These are phyloP conservation scores for Uncinocarpus reesii DNA, from an alignment of 2,329 filamentous ascomycete genomes.

Conservation along the genomic window DNA sequence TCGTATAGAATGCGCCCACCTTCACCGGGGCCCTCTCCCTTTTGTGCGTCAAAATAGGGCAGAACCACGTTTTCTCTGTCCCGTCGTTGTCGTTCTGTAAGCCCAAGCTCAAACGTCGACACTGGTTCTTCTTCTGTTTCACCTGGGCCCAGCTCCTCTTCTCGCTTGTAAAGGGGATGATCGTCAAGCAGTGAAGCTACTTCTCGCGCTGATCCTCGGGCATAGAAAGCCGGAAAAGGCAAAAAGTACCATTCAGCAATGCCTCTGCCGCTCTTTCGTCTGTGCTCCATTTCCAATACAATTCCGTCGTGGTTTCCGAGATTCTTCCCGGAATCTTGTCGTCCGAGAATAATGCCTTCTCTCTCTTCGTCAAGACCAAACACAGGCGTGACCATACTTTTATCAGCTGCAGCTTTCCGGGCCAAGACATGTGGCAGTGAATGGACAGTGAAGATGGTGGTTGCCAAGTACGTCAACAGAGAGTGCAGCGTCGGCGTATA, in stretches of 20 bases:
- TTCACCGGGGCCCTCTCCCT: conserved; percentile 57
- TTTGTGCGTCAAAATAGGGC: conserved; percentile 95
- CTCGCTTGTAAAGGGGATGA: conserved; percentile 57
- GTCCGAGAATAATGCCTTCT: conserved; percentile 67
- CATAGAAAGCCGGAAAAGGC: conserved; percentile 38
- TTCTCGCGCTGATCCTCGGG: conserved; percentile 41
- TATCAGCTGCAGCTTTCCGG: conserved; percentile 62
- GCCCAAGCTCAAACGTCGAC: conserved; percentile 72
- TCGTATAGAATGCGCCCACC: conserved; percentile 92
- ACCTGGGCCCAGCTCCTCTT: conserved; percentile 33
- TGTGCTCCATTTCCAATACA: conserved; percentile 75
- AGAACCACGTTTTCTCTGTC: conserved; percentile 83
- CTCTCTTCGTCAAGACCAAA: conserved; percentile 68
- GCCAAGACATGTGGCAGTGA: conserved; percentile 65
- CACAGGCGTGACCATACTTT: conserved; percentile 62
- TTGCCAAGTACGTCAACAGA: conserved; percentile 74
- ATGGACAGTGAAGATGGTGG: conserved; percentile 64
- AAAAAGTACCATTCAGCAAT: conserved; percentile 60
- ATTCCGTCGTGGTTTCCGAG: conserved; percentile 47
- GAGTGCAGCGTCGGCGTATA: conserved; percentile 58
- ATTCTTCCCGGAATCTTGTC: conserved; percentile 33
- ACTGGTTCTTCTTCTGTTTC: conserved; percentile 50
- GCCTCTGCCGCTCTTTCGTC: conserved; percentile 68
- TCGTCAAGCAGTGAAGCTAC: conserved; percentile 59
- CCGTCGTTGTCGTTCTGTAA: conserved; percentile 81